Conservation (phyloP, 73 alveolate genomes). For the Paramecium tetraurelia region DNA sequence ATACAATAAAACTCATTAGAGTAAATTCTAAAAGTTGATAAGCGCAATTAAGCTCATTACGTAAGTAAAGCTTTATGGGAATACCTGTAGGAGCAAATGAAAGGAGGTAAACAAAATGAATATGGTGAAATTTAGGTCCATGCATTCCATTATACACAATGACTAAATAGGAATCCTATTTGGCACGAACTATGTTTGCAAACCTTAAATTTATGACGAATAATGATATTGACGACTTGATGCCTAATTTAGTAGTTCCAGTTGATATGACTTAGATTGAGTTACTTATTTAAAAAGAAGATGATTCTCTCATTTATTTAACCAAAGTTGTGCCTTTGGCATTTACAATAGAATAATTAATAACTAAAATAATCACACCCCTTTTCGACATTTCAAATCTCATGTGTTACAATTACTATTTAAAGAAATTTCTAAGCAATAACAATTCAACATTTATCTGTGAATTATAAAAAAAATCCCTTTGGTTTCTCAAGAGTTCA, state of each 20-base stretch:
- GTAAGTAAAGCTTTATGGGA: constrained; percentile 4
- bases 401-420: not conserved
- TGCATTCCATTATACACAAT: not conserved
- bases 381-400: not conserved
- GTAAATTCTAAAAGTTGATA: not conserved
- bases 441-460: not conserved
- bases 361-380: not conserved
- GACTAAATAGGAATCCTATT: not conserved
- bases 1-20: not conserved
- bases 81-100: not conserved
- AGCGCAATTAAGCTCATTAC: not conserved
- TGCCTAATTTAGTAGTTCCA: not conserved
- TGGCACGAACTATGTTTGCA: not conserved
- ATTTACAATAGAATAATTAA: not conserved
- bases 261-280: not conserved
- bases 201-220: not conserved
- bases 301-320: not conserved
- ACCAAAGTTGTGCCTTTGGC: constrained; percentile 21
- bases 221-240: not conserved
- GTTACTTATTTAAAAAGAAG: not conserved
- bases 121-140: not conserved
- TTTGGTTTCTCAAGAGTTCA: not conserved
- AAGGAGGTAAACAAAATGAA: not conserved
- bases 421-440: not conserved
- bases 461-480: not conserved